Percentiles rank a stretch among this genome's conserved stretches.
These are phyloP conservation scores for Quercus gilva DNA, from an alignment of 306 rosid species.

Conservation along the genomic window DNA sequence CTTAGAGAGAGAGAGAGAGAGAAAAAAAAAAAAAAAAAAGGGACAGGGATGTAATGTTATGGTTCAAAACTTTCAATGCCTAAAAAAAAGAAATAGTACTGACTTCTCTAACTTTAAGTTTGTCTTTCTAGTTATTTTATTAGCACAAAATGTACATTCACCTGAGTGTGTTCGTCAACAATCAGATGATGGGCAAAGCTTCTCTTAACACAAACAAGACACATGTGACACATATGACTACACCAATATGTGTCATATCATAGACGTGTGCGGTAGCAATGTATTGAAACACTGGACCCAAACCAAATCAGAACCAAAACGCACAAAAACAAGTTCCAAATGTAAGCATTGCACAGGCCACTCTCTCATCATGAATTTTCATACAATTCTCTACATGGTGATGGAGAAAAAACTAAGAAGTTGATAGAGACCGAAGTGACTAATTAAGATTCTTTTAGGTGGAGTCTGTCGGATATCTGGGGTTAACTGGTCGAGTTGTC, in stretches of 20 bases:
- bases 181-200: neutral
- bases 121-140: neutral
- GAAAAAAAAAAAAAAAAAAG: fast-evolving
- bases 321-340: neutral
- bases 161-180: neutral
- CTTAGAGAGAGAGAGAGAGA: too few species aligned
- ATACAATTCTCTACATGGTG: too few species aligned
- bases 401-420: too few species aligned
- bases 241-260: too few species aligned
- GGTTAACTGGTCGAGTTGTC: neutral
- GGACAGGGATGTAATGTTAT: too few species aligned
- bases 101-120: too few species aligned
- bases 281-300: too few species aligned
- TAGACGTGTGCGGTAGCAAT: too few species aligned
- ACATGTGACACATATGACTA: too few species aligned
- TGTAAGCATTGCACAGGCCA: too few species aligned
- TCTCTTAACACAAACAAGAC: too few species aligned
- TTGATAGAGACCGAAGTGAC: neutral
- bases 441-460: neutral
- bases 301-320: neutral
- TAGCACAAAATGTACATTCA: neutral
- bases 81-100: neutral
- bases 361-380: too few species aligned
- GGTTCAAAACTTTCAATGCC: neutral
- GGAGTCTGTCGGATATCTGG: neutral